These are phyloP conservation scores for Gossypium aridum DNA, from an alignment of 441 rosid genomes.

Conservation along the genomic window DNA sequence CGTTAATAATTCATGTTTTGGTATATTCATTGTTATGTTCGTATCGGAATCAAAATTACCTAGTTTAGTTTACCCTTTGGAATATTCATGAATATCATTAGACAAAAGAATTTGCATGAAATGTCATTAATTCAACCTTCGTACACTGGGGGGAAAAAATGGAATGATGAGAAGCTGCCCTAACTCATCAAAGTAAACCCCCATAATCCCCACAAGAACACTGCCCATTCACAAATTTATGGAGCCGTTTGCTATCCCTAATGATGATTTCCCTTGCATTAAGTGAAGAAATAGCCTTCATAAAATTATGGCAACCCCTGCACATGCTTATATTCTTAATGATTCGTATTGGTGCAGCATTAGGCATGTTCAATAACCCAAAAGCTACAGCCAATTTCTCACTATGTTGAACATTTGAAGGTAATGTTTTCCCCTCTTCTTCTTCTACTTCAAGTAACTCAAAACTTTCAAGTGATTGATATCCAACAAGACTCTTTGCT, in stretches of 20 bases:
- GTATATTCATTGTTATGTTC: not conserved
- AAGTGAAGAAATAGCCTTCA: conserved; percentile 29
- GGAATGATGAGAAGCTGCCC: not conserved
- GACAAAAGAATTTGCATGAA: conserved; percentile 1
- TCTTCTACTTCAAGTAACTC: conserved; percentile 20
- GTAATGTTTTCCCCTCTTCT: conserved; percentile 12
- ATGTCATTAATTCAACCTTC: not conserved
- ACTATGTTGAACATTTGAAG: conserved; percentile 31
- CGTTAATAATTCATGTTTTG: not conserved
- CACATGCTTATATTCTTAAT: conserved; percentile 36
- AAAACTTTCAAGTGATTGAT: conserved; percentile 10
- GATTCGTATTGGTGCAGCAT: conserved; percentile 27
- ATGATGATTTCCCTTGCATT: conserved; percentile 34
- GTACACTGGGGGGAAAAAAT: not conserved
- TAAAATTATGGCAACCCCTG: conserved; percentile 46
- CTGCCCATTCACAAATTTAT: conserved; percentile 36
- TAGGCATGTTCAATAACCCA: conserved; percentile 34
- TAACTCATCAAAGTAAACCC: conserved; percentile 21
- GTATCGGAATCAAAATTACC: not conserved
- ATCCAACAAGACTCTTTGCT: conserved; percentile 31
- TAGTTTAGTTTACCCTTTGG: not conserved
- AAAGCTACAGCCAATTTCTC: conserved; percentile 46
- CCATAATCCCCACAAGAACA: conserved; percentile 46
- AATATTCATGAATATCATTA: not conserved
- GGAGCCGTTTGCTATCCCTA: conserved; percentile 46